These are phyloP conservation scores for Nadsonia commutata DNA, from an alignment of 1,139 yeast species.

Conservation along the genomic window DNA sequence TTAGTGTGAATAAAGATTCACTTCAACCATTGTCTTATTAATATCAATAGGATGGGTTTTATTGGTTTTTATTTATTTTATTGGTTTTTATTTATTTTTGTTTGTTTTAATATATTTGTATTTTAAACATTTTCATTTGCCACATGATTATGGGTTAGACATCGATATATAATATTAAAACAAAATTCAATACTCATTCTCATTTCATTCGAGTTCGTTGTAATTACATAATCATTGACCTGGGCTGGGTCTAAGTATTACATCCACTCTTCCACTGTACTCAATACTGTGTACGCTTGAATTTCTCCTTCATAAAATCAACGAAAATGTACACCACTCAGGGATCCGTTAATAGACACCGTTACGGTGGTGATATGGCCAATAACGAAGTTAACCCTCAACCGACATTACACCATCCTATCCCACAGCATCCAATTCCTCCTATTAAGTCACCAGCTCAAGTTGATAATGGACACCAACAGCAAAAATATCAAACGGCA, in stretches of 20 bases:
- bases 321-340: neutral
- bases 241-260: no score
- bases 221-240: no score
- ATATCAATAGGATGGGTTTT: neutral
- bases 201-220: no score
- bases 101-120: neutral
- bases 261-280: no score
- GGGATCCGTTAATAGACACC: neutral
- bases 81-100: neutral
- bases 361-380: slow-evolving; percentile 23
- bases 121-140: neutral
- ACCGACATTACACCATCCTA: slow-evolving; percentile 32
- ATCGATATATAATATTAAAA: no score
- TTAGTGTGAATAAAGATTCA: neutral
- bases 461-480: slow-evolving; percentile 8
- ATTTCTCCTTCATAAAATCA: no score
- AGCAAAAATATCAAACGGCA: slow-evolving; percentile 7
- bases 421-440: slow-evolving; percentile 32
- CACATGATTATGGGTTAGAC: no score
- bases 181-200: no score
- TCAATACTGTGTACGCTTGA: no score
- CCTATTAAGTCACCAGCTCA: slow-evolving; percentile 23
- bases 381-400: slow-evolving; percentile 7
- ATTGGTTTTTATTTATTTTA: no score
- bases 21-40: neutral